phyloP scores from a whole-genome alignment of 441 rosid species.

The California macrophylla region DNA sequence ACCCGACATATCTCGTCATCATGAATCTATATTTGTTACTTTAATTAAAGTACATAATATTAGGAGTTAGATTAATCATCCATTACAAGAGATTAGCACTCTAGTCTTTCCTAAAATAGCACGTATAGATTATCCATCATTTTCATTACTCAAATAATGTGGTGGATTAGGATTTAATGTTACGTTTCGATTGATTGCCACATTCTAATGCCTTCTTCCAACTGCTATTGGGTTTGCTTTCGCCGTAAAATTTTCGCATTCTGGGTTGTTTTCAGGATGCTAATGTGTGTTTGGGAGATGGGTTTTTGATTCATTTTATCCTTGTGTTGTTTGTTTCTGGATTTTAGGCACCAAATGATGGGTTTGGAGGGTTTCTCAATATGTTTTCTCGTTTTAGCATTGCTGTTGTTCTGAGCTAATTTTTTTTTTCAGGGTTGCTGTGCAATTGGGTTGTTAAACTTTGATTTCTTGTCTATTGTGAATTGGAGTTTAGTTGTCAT shows the following conservation, averaged over 20 bases:
- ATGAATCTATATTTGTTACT: too few species aligned
- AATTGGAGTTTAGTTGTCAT: neutral
- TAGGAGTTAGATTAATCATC: too few species aligned
- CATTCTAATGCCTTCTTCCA: constrained; percentile 23
- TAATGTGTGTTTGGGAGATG: constrained; percentile 14
- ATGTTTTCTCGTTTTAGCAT: neutral
- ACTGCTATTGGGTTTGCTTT: constrained; percentile 12
- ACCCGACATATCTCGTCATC: too few species aligned
- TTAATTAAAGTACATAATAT: too few species aligned
- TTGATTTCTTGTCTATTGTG: neutral
- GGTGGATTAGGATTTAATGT: constrained; percentile 6
- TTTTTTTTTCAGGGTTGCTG: constrained; percentile 4
- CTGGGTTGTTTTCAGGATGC: neutral
- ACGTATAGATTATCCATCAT: too few species aligned
- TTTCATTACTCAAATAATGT: neutral
- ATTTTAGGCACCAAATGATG: constrained; percentile 15
- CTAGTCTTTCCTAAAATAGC: too few species aligned
- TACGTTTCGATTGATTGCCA: constrained; percentile 16
- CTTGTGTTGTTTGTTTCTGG: constrained; percentile 15
- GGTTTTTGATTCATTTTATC: constrained; percentile 13
- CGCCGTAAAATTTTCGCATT: neutral
- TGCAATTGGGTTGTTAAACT: constrained; percentile 13
- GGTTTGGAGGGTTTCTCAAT: constrained; percentile 16
- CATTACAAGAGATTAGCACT: too few species aligned
- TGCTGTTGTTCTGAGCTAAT: constrained; percentile 6